Evolutionary conservation across 352 stramenopile genomes (phyloP), one percentile per base, ranked within the genome.

Genomic region (Phytophthora ohioensis): DNA sequence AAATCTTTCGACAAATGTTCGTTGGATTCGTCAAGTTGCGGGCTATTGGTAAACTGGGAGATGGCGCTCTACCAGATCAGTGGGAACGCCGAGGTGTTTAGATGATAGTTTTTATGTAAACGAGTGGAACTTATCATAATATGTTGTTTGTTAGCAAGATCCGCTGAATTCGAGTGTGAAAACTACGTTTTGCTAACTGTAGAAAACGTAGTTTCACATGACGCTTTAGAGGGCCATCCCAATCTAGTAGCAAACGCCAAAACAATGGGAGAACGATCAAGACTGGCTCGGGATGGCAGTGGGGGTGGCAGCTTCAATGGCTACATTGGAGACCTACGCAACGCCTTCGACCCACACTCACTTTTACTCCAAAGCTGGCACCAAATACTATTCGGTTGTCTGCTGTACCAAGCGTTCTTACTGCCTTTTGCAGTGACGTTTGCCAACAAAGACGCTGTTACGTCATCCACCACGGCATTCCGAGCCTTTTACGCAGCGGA

Each of bases 1-100:
- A 86, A 46, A 79, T 84, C 34, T 87, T 95, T n/a, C 85, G 84
- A 1, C 85, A 91, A 57, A 76, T 92, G 42, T 72, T 93, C 47
- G 73, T 87, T 0, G 81, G 76, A n/a, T 92, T 91, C 42, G 77
- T 82, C 12, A 75, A 79, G 15, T 63, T 92, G 27, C 85, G 85
- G 5, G 59, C 80, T 1, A 57, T 86, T 7, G 87, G 79, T 0
- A 62, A 63, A 2, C 75, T 93, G 4, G 85, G 86, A 5, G 54
- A 80, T 4, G 85, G 87, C 7, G 79, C 84, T n/a, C 63, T 95
- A 32, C 85, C 75, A 0, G 87, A 95, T 66, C 71, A 83, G 13
- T 90, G 84, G 80, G 75, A 76, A 5, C 21, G 21, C 46, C 45
- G 27, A 36, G 21, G 8, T 13, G 17, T 27, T n/a, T 46, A 46